Conservation (phyloP, 225 moss, liverwort and hornwort species). For the Physcomitrellopsis africana region DNA sequence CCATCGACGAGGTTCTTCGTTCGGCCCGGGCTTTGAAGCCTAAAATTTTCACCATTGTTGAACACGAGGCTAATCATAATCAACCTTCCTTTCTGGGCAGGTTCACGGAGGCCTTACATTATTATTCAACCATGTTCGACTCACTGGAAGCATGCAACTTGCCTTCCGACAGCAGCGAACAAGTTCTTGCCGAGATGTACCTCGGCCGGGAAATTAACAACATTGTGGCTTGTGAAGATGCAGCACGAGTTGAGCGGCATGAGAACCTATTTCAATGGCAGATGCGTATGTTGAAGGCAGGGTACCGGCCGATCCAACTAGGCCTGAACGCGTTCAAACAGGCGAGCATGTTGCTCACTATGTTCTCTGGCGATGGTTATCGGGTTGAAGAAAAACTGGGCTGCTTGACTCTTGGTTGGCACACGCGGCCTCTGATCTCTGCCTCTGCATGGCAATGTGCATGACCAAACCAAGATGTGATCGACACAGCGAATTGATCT, state of each 20-base stretch:
- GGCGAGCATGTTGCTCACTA: slow-evolving; percentile 61
- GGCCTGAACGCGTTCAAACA: slow-evolving; percentile 62
- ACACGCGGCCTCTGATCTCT: slow-evolving; percentile 62
- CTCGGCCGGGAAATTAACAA: slow-evolving; percentile 75
- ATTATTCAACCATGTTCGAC: slow-evolving; percentile 83
- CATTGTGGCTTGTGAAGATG: slow-evolving; percentile 78
- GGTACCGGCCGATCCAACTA: slow-evolving; percentile 59
- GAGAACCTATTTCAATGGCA: slow-evolving; percentile 71
- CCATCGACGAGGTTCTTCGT: slow-evolving; percentile 66
- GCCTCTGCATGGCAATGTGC: slow-evolving; percentile 76
- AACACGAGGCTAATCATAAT: slow-evolving; percentile 84
- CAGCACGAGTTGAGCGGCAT: slow-evolving; percentile 70
- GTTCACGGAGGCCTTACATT: slow-evolving; percentile 76
- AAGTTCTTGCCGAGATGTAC: slow-evolving; percentile 69
- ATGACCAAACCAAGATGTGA: slow-evolving; percentile 28
- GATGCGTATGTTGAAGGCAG: slow-evolving; percentile 56
- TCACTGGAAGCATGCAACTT: slow-evolving; percentile 69
- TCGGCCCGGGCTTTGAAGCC: slow-evolving; percentile 56
- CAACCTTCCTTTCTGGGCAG: slow-evolving; percentile 59
- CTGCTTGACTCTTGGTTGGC: slow-evolving; percentile 82
- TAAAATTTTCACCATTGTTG: slow-evolving; percentile 66
- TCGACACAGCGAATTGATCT: slow-evolving; percentile 8
- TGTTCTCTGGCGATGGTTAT: slow-evolving; percentile 75
- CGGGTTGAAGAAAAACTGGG: slow-evolving; percentile 64
- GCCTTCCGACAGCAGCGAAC: slow-evolving; percentile 51